phyloP scores from a whole-genome alignment of 495 filamentous ascomycete species.

The Talaromyces wortmannii region DNA sequence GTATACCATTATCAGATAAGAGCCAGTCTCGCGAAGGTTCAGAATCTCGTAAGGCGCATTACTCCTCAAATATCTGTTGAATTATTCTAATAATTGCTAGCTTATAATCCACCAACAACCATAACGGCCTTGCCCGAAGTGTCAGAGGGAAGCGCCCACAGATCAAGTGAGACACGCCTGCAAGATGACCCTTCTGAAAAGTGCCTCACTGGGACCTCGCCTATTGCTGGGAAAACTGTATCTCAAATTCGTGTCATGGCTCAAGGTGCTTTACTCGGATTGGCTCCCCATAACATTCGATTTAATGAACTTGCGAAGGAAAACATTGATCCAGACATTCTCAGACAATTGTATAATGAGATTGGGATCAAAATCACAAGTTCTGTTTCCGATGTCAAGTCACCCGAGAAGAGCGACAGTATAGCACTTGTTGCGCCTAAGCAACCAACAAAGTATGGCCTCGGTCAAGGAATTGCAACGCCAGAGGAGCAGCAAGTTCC shows the following conservation, averaged over 20 bases:
- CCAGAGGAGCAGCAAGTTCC: too few relatives aligned
- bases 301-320: conserved; percentile 65
- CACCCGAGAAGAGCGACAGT: background rate
- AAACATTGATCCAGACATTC: conserved; percentile 56
- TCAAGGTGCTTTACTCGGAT: conserved; percentile 57
- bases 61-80: background rate
- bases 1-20: too few relatives aligned
- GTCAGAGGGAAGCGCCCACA: background rate
- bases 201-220: background rate
- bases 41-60: conserved; percentile 25
- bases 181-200: background rate
- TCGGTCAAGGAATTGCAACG: too few relatives aligned
- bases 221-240: conserved; percentile 11
- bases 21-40: conserved; percentile 11
- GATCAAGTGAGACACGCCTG: background rate
- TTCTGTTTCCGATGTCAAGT: background rate
- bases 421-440: background rate
- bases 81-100: conserved; percentile 19
- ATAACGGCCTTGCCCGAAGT: conserved; percentile 9
- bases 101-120: conserved; percentile 34
- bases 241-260: conserved; percentile 58
- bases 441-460: background rate
- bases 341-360: conserved; percentile 59
- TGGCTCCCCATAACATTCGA: conserved; percentile 58
- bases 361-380: conserved; percentile 43